Percentiles rank a stretch among this genome's conserved stretches.
Conservation (phyloP, 306 rosid species). For the Pyrus betulifolia region DNA sequence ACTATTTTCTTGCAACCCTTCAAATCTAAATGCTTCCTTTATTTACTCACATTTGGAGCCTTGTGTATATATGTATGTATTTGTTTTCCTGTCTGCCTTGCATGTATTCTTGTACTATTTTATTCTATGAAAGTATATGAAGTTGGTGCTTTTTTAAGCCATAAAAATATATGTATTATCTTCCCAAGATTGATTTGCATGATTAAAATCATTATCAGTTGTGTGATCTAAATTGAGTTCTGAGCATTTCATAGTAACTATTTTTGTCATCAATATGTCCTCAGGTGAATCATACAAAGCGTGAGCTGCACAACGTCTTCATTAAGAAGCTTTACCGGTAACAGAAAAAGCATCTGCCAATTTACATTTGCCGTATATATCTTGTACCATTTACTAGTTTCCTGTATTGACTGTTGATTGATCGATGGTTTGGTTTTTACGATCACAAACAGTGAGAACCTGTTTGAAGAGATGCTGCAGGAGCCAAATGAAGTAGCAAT, state of each 20-base stretch:
- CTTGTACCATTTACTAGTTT: not conserved
- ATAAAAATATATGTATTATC: not conserved
- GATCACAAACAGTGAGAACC: conserved; percentile 60
- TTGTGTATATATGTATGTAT: not conserved
- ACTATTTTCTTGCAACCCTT: not conserved
- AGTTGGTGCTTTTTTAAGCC: not conserved
- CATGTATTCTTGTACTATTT: not conserved
- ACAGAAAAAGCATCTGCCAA: not conserved
- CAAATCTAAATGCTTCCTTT: not conserved
- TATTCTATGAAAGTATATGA: not conserved
- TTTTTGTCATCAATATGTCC: conserved; percentile 7
- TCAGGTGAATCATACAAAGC: conserved; percentile 90
- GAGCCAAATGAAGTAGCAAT: conserved; percentile 83
- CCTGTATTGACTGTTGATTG: conserved; percentile 17
- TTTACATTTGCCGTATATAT: not conserved
- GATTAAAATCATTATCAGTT: not conserved
- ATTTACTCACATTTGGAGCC: not conserved
- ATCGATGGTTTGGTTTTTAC: conserved; percentile 13
- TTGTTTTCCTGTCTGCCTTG: not conserved
- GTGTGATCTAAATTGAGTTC: not conserved
- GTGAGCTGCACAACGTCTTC: conserved; percentile 92
- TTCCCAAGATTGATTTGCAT: not conserved
- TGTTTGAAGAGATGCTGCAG: conserved; percentile 93
- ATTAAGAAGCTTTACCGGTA: conserved; percentile 92
- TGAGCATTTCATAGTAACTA: not conserved